These are phyloP conservation scores for Prunus davidiana DNA, from an alignment of 306 rosid genomes.

Conservation along the genomic window DNA sequence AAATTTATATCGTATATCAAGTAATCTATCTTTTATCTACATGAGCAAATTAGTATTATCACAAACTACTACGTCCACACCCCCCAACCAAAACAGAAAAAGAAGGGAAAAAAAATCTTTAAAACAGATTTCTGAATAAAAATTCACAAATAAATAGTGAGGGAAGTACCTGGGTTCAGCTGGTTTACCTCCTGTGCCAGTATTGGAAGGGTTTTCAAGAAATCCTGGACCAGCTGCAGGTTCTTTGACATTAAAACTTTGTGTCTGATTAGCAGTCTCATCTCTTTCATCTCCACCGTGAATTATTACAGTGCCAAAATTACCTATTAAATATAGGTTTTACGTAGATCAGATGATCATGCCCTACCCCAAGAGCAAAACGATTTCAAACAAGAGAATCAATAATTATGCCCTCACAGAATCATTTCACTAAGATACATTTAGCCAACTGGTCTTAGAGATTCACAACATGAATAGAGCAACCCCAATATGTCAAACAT, in stretches of 20 bases:
- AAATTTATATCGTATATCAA: not conserved
- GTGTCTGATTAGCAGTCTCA: slow-evolving; percentile 27
- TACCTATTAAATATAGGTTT: slow-evolving; percentile 43
- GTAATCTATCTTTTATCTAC: not conserved
- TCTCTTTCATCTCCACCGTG: slow-evolving; percentile 59
- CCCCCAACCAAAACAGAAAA: not conserved
- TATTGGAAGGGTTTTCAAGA: slow-evolving; percentile 22
- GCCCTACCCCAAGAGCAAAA: not conserved
- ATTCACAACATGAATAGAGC: not conserved
- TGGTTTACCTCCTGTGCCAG: slow-evolving; percentile 36
- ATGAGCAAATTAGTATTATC: not conserved
- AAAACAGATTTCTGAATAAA: not conserved
- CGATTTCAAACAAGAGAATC: not conserved
- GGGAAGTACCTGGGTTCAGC: slow-evolving; percentile 46
- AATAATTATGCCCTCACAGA: not conserved
- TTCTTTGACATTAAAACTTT: slow-evolving; percentile 35
- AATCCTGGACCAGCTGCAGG: slow-evolving; percentile 32
- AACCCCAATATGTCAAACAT: not conserved
- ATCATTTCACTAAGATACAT: not conserved
- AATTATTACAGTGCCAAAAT: slow-evolving; percentile 72
- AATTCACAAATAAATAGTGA: slow-evolving; percentile 12
- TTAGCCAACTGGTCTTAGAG: not conserved
- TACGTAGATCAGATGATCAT: slow-evolving; percentile 15
- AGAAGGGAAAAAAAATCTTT: not conserved
- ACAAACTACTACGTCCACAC: not conserved